These are phyloP conservation scores for Pezicula carpinea DNA, from an alignment of 2,329 filamentous ascomycete species.

Conservation along the genomic window DNA sequence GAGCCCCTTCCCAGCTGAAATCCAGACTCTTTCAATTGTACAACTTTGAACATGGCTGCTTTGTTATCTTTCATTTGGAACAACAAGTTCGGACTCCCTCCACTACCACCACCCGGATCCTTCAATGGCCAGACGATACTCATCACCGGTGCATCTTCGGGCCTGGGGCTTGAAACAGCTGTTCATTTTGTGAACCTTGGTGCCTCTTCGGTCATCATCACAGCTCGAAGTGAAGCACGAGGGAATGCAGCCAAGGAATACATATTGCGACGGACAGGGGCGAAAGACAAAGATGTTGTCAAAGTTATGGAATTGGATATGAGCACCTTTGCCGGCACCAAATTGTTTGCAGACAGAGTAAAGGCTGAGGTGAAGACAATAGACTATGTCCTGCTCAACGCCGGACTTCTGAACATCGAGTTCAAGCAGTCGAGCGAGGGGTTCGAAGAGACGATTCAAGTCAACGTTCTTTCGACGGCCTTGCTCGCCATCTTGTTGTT, in stretches of 20 bases:
- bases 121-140: conserved; percentile 30
- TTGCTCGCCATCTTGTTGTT: conserved; percentile 49
- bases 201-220: conserved; percentile 36
- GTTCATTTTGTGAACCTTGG: conserved; percentile 35
- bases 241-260: conserved; percentile 32
- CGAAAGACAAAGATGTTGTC: conserved; percentile 14
- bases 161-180: conserved; percentile 37
- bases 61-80: conserved; percentile 12
- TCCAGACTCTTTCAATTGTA: neutral
- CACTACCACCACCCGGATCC: conserved; percentile 18
- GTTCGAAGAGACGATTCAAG: conserved; percentile 49
- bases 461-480: conserved; percentile 53
- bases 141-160: conserved; percentile 37
- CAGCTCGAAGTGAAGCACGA: conserved; percentile 31
- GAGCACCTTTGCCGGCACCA: conserved; percentile 17
- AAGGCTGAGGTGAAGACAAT: conserved; percentile 18
- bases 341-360: conserved; percentile 19
- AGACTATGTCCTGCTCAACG: conserved; percentile 28
- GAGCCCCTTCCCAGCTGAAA: neutral
- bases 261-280: conserved; percentile 27
- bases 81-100: conserved; percentile 21
- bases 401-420: conserved; percentile 17
- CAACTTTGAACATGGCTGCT: neutral
- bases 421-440: conserved; percentile 30
- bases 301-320: conserved; percentile 23